Base-by-base conservation (phyloP, 163 green algal species). In the Volvox carteri region DNA sequence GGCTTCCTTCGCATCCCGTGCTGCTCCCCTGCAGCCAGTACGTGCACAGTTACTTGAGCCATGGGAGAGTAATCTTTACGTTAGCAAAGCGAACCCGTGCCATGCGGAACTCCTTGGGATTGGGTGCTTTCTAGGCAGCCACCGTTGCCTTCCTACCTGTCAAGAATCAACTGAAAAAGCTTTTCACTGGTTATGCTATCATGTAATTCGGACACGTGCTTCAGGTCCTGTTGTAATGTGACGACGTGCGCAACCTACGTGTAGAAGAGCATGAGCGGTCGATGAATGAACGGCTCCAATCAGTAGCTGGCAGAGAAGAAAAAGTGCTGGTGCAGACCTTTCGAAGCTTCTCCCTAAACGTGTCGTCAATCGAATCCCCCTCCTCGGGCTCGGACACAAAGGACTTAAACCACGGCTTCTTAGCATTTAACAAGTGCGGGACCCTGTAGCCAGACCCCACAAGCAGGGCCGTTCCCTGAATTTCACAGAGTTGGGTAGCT, bases 1-100 rank as follows among this genome's bases (percentile, higher is more conserved):
- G 0, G 85, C 88, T 58, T 94, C 92, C 4, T 83, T 54, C n/a
- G 88, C 77, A 4, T 78, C 89, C 44, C 90, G 75, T 11, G 91
- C 92, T 30, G 91, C 88, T 8, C 65, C 65, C 33, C 88, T 93
- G 90, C 60, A 72, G 7, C 35, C 37, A 72, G 28, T 11, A 19
- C 54, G 54, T 23, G 8, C 8, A 23, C 30, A 41, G n/a, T n/a
- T n/a, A n/a, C n/a, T n/a, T n/a, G n/a, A n/a, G n/a, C n/a, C n/a
- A n/a, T n/a, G n/a, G n/a, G n/a, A n/a, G n/a, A n/a, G n/a, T 41
- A 30, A 35, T 35, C 23, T 72, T 72, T 35, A 33, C n/a, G 14
- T 68, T 30, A 68, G 25, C 58, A 68, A 30, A 19, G 58, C 58
- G 23, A 30, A 28, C n/a, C n/a, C n/a, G n/a, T n/a, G n/a, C n/a